Percentiles rank a stretch among this genome's conserved stretches.
phyloP scores from a whole-genome alignment of 169 alveolate species.

The Plasmodium inui region DNA sequence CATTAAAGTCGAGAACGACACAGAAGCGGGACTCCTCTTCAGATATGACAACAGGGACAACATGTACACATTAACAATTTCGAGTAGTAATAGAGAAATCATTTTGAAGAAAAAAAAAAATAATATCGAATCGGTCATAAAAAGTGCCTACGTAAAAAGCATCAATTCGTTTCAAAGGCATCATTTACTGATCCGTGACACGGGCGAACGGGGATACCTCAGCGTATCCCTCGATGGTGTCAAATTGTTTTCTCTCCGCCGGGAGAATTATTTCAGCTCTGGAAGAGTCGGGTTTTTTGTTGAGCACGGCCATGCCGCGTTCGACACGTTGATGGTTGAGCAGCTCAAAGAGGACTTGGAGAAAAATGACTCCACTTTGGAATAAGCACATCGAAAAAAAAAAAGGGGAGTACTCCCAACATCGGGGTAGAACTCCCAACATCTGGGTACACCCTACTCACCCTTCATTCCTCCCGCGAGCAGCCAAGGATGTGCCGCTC shows the following conservation, averaged over 20 bases:
- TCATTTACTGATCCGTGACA: slow-evolving; percentile 41
- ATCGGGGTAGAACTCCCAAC: neutral
- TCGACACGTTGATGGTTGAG: slow-evolving; percentile 48
- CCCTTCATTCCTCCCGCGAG: neutral
- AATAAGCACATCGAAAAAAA: neutral
- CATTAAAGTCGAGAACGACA: slow-evolving; percentile 43
- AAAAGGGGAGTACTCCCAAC: neutral
- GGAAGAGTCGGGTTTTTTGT: slow-evolving; percentile 35
- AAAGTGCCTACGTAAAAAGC: slow-evolving; percentile 12
- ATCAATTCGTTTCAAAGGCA: slow-evolving; percentile 61
- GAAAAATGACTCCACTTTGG: neutral
- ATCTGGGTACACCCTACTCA: neutral
- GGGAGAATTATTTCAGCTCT: slow-evolving; percentile 37
- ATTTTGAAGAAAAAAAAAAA: slow-evolving; percentile 42
- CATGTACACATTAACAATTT: slow-evolving; percentile 55
- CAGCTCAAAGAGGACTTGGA: neutral
- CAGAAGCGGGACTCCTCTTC: slow-evolving; percentile 59
- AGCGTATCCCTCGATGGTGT: slow-evolving; percentile 11
- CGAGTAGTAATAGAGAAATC: slow-evolving; percentile 21
- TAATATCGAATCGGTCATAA: slow-evolving; percentile 25
- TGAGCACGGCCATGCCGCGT: slow-evolving; percentile 41
- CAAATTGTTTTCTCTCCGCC: slow-evolving; percentile 21
- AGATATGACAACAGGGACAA: slow-evolving; percentile 58
- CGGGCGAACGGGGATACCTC: slow-evolving; percentile 46
- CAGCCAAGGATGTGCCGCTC: neutral